Evolutionary conservation across 2,329 filamentous ascomycete species (phyloP), one percentile per base, ranked within the genome.

Genomic region (Helicocarpus griseus): DNA sequence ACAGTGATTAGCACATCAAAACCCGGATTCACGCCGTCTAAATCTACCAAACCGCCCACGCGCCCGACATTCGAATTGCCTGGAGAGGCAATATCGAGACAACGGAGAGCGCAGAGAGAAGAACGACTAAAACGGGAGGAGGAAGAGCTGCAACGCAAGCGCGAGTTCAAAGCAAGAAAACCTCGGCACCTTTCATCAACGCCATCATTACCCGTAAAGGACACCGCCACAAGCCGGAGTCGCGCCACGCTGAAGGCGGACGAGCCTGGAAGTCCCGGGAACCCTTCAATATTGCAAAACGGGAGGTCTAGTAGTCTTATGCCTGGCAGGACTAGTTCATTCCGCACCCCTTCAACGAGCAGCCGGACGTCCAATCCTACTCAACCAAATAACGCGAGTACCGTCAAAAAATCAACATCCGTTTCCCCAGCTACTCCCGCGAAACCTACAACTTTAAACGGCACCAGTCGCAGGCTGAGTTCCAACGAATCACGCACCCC

Each of bases 11-110:
- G 69, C 68, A 56, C 77, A 69, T 48, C 69, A 74, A 61, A 74
- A 68, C 57, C 64, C 71, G 60, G 71, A 64, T 52, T 80, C 74
- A 57, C 75, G 67, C 24, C 73, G 65, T 7, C 74, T 69, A 79
- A 76, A 57, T 78, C 76, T 1, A 66, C 65, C 21, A 78, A 76
- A 56, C 66, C 75, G 13, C 73, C 73, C 0, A 79, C 77, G 0
- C 70, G 63, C 48, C 61, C 76, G 6, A 74, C 66, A 3, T 80
- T 80, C 58, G 66, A 73, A 44, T 68, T 80, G 0, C 76, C 77
- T 1, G 77, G 77, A 14, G 76, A 79, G 56, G 73, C 69, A 13
- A 66, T 78, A 4, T 75, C 77, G 2, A 75, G 75, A 4, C 77
- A 74, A 56, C 62, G 78, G n/a, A 77, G 73, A 58, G 75, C 73